Base-by-base conservation (phyloP, 306 rosid species). In the Cicer yamashitae region DNA sequence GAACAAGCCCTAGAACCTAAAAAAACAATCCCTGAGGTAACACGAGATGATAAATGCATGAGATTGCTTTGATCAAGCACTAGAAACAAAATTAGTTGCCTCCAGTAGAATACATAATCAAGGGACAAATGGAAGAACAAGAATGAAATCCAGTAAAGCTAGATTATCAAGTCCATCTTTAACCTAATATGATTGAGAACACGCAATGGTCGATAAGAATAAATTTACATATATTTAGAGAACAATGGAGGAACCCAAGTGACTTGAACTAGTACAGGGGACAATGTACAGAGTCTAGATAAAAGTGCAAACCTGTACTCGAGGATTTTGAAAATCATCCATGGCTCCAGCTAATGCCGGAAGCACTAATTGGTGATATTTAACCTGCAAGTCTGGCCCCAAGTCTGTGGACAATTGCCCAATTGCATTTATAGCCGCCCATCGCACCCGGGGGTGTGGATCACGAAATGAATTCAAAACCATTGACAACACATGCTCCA, bases 371-470 rank as follows among this genome's bases (percentile, higher is more conserved):
- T 79, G 86, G 70, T 88, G 92, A 84, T 76, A 86, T 25, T 79
- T 84, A 47, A 63, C 77, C 81, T 90, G 96, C 86, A 90, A 79
- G 41, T 88, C 86, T 57, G 96, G 96, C 43, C 96, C 96, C 79
- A 90, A 86, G 75, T 90, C 96, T 5, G 96, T 90, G 46, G 96
- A 90, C 83, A 87, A 77, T 43, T 90, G 96, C 54, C 96, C 96
- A n/a, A 90, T 71, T 53, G 96, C 90, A 75, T 90, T 90, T 73
- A 90, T 88, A 6, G 96, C 96, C 8, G 96, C 96, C 96, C 96
- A 90, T 25, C 92, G 74, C 61, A 86, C 96, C n/a, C 96, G 89
- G 6, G 90, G 88, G 13, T 90, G 90, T 5, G 77, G 79, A 83
- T 88, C 80, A 12, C 39, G 77, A 83, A 90, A 90, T 11, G 92